Evolutionary conservation across 2,329 filamentous ascomycete genomes (phyloP).

Genomic region (Pyrenophora tritici-repentis): DNA sequence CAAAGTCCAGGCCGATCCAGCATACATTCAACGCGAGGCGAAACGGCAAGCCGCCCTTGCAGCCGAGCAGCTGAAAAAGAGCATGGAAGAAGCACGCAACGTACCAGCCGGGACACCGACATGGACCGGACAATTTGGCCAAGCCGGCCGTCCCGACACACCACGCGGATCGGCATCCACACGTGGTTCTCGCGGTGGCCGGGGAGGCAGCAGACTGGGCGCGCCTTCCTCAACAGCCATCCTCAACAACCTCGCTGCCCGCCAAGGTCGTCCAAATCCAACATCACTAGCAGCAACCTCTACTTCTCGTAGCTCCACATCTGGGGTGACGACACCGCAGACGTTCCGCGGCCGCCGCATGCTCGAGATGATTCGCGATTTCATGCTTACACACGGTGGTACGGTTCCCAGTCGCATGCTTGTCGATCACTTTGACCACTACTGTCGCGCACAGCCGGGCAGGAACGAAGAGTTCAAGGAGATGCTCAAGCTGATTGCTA

Average conservation of each 20-base stretch:
- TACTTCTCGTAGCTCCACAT: conserved; percentile 36
- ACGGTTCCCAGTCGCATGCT: conserved; percentile 81
- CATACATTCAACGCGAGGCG: conserved; percentile 81
- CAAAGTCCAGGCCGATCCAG: conserved; percentile 72
- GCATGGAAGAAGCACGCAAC: conserved; percentile 71
- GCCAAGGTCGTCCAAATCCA: conserved; percentile 42
- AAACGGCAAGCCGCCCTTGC: conserved; percentile 78
- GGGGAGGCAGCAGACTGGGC: conserved; percentile 42
- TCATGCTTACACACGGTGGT: conserved; percentile 77
- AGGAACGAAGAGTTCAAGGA: conserved; percentile 76
- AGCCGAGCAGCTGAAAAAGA: conserved; percentile 73
- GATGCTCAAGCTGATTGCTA: conserved; percentile 77
- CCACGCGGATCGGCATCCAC: conserved; percentile 43
- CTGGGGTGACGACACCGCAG: conserved; percentile 27
- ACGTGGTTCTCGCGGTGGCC: conserved; percentile 49
- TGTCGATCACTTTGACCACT: conserved; percentile 86
- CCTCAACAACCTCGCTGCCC: conserved; percentile 50
- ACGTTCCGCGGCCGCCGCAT: conserved; percentile 50
- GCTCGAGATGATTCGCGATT: conserved; percentile 69
- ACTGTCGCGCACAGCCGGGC: conserved; percentile 70
- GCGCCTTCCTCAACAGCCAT: conserved; percentile 50
- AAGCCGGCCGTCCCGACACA: conserved; percentile 67
- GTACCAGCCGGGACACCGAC: conserved; percentile 85
- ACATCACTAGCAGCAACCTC: conserved; percentile 15
- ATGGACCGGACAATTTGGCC: conserved; percentile 87